A percentile compares a stretch with the other conserved stretches of the same genome.
Evolutionary conservation across 176 grass and related monocot species (phyloP).

Genomic region (Aegilops longissima): DNA sequence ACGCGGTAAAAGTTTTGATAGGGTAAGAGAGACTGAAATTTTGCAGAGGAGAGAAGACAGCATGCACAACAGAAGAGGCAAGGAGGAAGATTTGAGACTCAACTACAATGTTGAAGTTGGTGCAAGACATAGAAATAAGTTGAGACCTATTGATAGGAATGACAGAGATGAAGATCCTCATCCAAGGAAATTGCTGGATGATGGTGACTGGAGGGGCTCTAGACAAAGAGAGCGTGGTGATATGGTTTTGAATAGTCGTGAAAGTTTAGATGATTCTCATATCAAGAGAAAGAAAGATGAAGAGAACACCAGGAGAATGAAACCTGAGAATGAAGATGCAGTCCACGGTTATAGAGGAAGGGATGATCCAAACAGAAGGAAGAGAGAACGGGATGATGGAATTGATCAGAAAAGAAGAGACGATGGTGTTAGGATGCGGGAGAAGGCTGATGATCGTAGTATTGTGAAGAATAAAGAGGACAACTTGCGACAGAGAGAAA

Average conservation of each 20-base stretch:
- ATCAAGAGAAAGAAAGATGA: slow-evolving; percentile 88
- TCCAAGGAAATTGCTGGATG: slow-evolving; percentile 68
- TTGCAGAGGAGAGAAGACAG: slow-evolving; percentile 71
- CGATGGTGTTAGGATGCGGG: slow-evolving; percentile 51
- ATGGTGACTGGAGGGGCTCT: slow-evolving; percentile 67
- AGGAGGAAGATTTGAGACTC: slow-evolving; percentile 71
- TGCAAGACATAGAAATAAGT: slow-evolving; percentile 62
- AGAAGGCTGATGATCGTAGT: slow-evolving; percentile 61
- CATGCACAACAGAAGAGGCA: slow-evolving; percentile 65
- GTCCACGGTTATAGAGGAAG: slow-evolving; percentile 56
- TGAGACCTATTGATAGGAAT: slow-evolving; percentile 58
- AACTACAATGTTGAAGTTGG: slow-evolving; percentile 63
- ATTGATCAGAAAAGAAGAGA: slow-evolving; percentile 80
- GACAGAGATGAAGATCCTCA: slow-evolving; percentile 71
- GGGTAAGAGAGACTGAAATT: slow-evolving; percentile 53
- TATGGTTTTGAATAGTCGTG: slow-evolving; percentile 48
- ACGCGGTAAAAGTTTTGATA: slow-evolving; percentile 83
- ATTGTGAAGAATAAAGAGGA: slow-evolving; percentile 59
- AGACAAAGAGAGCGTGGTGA: slow-evolving; percentile 70
- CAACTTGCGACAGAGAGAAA: slow-evolving; percentile 70
- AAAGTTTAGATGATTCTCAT: slow-evolving; percentile 63
- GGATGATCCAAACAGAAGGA: slow-evolving; percentile 70
- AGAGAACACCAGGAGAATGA: slow-evolving; percentile 66
- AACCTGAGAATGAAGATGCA: slow-evolving; percentile 65
- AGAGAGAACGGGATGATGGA: slow-evolving; percentile 73